A percentile compares a stretch with the other conserved stretches of the same genome.
Evolutionary conservation across 2,329 filamentous ascomycete genomes (phyloP).

Genomic region (Anisogramma anomala): DNA sequence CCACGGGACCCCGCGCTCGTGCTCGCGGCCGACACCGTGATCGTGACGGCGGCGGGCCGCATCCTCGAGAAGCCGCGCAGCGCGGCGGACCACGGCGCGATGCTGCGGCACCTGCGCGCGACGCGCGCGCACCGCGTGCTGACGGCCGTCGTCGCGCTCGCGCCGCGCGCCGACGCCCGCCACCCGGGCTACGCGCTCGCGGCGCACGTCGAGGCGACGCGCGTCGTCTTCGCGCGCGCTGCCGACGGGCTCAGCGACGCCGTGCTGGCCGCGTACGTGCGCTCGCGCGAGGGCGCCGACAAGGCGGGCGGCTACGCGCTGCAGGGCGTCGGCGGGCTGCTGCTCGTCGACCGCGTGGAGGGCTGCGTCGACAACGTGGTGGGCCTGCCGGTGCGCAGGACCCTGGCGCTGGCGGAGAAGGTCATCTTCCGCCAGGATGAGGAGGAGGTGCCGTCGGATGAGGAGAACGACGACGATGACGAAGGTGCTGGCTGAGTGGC

Average conservation of each 20-base stretch:
- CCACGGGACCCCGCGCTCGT: constrained; percentile 73
- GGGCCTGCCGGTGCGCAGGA: constrained; percentile 70
- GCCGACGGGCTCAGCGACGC: constrained; percentile 56
- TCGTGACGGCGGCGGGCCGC: constrained; percentile 61
- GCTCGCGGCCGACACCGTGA: constrained; percentile 82
- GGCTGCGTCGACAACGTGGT: constrained; percentile 91
- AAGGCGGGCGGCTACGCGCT: constrained; percentile 95
- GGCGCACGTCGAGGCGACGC: constrained; percentile 77
- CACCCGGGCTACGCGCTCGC: constrained; percentile 80
- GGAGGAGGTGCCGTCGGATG: constrained; percentile 40
- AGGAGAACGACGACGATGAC: constrained; percentile 18
- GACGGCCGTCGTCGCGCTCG: constrained; percentile 75
- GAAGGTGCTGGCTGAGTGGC: not conserved
- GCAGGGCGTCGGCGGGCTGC: constrained; percentile 75
- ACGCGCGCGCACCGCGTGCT: constrained; percentile 68
- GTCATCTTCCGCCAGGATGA: constrained; percentile 67
- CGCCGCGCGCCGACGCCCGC: constrained; percentile 65
- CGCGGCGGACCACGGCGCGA: constrained; percentile 69
- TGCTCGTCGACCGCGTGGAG: constrained; percentile 81
- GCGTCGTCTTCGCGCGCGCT: constrained; percentile 69
- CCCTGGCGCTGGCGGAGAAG: constrained; percentile 73
- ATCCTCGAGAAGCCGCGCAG: constrained; percentile 86
- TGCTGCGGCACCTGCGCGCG: constrained; percentile 74
- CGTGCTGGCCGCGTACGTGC: constrained; percentile 65
- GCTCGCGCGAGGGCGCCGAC: constrained; percentile 82